Evolutionary conservation across 169 alveolate species (phyloP), one percentile per base, ranked within the genome.

Genomic region (Plasmodium berghei): DNA sequence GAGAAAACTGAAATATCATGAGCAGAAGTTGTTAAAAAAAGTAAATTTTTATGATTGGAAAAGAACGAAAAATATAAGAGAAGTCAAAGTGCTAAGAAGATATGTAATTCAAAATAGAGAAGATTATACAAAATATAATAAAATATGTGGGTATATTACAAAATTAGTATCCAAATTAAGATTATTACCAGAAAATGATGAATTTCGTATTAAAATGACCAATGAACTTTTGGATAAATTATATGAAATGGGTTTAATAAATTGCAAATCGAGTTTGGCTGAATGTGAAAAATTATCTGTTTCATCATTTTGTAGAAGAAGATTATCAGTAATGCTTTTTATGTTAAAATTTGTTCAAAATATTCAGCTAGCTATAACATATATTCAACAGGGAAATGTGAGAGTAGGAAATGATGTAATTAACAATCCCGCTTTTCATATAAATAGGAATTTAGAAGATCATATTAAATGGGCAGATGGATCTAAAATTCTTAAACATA

Each of bases 1-100:
- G 99, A 96, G 99, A 94, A 96, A 98, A 93, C 96, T 98, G 71
- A 98, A 98, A 93, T 96, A 94, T 92, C 99, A 98, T 72, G 99
- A 98, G 96, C 97, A 98, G 92, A 98, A 98, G 92, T 93, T 98
- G 46, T 92, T 98, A 64, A 98, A 97, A 94, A 97, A 98, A 94
- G 98, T 97, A 28, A 98, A 98, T 94, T 96, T 98, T 46, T 97
- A 95, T 88, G 98, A 97, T 88, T 98, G 99, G 99, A 98, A 98
- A 90, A 96, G 96, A 52, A 94, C 94, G 20, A 94, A 95, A 56
- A 95, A 97, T 74, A 90, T 92, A 67, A 92, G 99, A 52, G 99
- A 98, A 92, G 95, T 98, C 18, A 94, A 95, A 74, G 95, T 98
- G n/a, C 73, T 98, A 75, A 93, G 98, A 64, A 95, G 97, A 89